Evolutionary conservation across 495 filamentous ascomycete genomes (phyloP), one percentile per base, ranked within the genome.

Genomic region (Aspergillus heteromorphus): DNA sequence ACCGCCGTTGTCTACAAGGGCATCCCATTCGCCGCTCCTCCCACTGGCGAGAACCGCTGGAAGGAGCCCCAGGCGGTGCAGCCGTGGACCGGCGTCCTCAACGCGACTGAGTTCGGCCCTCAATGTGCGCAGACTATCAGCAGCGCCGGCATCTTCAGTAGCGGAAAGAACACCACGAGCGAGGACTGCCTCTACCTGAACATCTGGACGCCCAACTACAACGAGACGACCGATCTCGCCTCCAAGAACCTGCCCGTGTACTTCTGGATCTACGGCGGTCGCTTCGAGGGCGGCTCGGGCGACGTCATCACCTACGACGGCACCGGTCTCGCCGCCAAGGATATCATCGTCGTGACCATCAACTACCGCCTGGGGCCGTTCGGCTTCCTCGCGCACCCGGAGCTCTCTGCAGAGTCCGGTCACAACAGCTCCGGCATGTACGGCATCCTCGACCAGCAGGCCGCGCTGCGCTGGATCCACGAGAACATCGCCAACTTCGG

Each of bases 391-490:
- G 70, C 69, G 11, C 55, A 61, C 23, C 55, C 59, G 0, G 55
- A 52, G 1, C 48, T 61, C 0, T 58, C 57, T 1, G 36, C 38
- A 10, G 59, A 63, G 20, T 67, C 57, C 9, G 65, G 65, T 14
- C 63, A 66, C 51, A 67, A 65, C 48, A 67, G 66, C 25, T 63
- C 70, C 47, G 66, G 55, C 18, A 69, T 70, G 45, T 64, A 66
- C 25, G 75, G 77, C 49, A 45, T 76, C 1, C 59, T 71, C 21
- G 73, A 76, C 49, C 71, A 74, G 42, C 61, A 60, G 1, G 67
- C 67, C 47, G 73, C 71, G 7, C 56, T 74, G 8, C 63, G 69
- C 53, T 80, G 76, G 76, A 71, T 77, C 4, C 71, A 78, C 36
- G 66, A 68, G 43, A 70, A 78, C 48, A 76, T 80, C 48, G 59